These are phyloP conservation scores for Linum tenue DNA, from an alignment of 345 rosid genomes.

Conservation along the genomic window DNA sequence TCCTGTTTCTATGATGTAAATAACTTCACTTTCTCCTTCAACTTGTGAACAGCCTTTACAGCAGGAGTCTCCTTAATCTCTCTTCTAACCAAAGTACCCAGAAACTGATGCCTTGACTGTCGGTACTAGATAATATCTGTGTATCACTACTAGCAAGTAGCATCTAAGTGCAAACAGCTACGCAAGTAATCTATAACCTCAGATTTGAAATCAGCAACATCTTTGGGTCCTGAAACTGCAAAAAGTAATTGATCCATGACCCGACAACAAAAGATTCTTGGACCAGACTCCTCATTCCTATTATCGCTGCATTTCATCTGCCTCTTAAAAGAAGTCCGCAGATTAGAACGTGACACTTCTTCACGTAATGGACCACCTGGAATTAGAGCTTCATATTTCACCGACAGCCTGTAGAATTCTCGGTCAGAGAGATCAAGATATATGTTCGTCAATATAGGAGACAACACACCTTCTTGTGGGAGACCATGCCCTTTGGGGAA, in stretches of 20 bases:
- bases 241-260: conserved; percentile 79
- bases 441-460: conserved; percentile 68
- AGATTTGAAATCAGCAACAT: conserved; percentile 49
- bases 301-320: conserved; percentile 47
- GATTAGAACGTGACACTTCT: conserved; percentile 37
- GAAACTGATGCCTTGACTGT: conserved; percentile 46
- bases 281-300: conserved; percentile 14
- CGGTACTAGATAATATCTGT: conserved; percentile 38
- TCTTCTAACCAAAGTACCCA: conserved; percentile 57
- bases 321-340: conserved; percentile 77
- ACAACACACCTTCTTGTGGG: conserved; percentile 87
- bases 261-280: conserved; percentile 60
- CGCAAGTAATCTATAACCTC: conserved; percentile 44
- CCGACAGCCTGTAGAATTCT: conserved; percentile 58
- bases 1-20: conserved; percentile 66
- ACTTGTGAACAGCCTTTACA: conserved; percentile 67
- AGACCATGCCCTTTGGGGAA: conserved; percentile 93
- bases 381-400: conserved; percentile 71
- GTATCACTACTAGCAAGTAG: conserved; percentile 23
- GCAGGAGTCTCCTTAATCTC: conserved; percentile 49
- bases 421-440: conserved; percentile 66
- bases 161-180: conserved; percentile 41
- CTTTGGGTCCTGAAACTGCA: conserved; percentile 59
- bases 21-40: conserved; percentile 67
- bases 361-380: conserved; percentile 20